Conservation (phyloP, 1,284 basidiomycete genomes). For the Clitocybe nebularis region DNA sequence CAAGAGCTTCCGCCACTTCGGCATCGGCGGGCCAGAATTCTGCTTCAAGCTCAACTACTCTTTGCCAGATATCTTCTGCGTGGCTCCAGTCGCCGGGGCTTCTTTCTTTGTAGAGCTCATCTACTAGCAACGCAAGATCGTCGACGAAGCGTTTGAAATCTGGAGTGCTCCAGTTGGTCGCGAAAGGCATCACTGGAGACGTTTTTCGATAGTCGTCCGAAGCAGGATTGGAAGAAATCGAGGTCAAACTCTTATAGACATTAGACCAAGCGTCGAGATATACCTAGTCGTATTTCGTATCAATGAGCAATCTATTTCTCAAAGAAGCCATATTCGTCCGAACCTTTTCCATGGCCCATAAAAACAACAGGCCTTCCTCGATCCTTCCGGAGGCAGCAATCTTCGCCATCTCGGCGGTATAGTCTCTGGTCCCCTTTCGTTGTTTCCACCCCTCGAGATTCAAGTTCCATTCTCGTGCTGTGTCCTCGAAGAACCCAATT, state of each 20-base stretch:
- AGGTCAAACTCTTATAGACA: constrained; percentile 33
- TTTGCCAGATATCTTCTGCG: constrained; percentile 53
- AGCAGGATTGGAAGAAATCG: constrained; percentile 9
- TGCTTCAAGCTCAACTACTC: constrained; percentile 57
- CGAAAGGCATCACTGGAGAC: constrained; percentile 47
- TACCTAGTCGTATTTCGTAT: constrained; percentile 25
- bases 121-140: constrained; percentile 48
- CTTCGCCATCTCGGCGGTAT: constrained; percentile 67
- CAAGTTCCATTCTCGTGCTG: constrained; percentile 42
- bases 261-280: constrained; percentile 68
- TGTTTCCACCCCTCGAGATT: constrained; percentile 47
- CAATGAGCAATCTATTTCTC: too few relatives aligned
- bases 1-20: constrained; percentile 21
- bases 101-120: constrained; percentile 40
- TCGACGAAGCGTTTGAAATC: constrained; percentile 63
- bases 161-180: constrained; percentile 62
- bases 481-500: constrained; percentile 57
- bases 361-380: constrained; percentile 64
- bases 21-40: constrained; percentile 52
- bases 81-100: constrained; percentile 35
- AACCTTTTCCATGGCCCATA: constrained; percentile 79
- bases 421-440: constrained; percentile 60
- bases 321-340: constrained; percentile 12
- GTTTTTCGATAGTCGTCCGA: not conserved
- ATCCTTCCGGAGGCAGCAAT: constrained; percentile 42